These are phyloP conservation scores for Gossypium schwendimanii DNA, from an alignment of 441 rosid species.

Conservation along the genomic window DNA sequence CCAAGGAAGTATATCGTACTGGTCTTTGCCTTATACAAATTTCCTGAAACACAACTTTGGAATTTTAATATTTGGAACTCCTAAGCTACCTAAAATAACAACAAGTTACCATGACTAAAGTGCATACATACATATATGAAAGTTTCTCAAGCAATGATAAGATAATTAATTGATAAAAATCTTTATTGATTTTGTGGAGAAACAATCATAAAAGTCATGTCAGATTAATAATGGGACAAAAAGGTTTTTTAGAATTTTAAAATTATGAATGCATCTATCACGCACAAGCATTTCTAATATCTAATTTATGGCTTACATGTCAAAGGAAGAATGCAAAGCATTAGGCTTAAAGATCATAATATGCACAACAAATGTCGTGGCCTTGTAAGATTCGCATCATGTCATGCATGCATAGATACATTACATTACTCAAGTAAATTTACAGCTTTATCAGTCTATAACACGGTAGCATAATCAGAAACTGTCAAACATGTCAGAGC, in stretches of 20 bases:
- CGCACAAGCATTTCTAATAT: not conserved
- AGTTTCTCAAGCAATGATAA: too few species aligned
- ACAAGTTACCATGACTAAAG: too few species aligned
- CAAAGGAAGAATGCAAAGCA: not conserved
- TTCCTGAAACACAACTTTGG: slow-evolving; percentile 27
- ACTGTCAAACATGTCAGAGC: not conserved
- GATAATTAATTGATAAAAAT: too few species aligned
- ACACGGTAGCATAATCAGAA: not conserved
- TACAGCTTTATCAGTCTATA: not conserved
- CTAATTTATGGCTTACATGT: not conserved
- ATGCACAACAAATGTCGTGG: not conserved
- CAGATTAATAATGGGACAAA: too few species aligned
- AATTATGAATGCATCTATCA: not conserved
- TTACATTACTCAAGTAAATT: not conserved
- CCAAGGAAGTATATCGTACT: slow-evolving; percentile 32
- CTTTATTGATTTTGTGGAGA: too few species aligned
- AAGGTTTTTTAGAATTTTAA: not conserved
- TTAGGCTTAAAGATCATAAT: not conserved
- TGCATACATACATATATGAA: too few species aligned
- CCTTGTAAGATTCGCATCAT: not conserved
- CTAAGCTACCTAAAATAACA: too few species aligned
- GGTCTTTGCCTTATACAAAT: slow-evolving; percentile 28
- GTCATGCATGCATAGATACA: not conserved
- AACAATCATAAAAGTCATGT: too few species aligned
- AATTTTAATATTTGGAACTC: too few species aligned